A percentile compares a stretch with the other conserved stretches of the same genome.
Conservation (phyloP, 1,284 basidiomycete species). For the Xanthoconium separans region DNA sequence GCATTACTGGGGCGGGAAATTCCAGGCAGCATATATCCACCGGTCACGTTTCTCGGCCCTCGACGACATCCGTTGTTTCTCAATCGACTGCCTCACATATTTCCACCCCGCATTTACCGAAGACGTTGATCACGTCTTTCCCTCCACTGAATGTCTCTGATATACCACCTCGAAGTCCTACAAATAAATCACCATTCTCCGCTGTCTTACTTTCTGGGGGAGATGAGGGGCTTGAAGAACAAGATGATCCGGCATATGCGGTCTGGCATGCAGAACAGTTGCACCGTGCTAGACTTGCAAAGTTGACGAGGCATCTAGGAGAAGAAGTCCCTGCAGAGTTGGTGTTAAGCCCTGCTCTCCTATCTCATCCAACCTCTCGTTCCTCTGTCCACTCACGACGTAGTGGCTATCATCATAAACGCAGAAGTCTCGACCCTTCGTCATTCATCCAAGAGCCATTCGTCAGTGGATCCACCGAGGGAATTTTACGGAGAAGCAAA, state of each 20-base stretch:
- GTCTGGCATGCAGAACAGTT: conserved; percentile 24
- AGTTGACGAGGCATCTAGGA: conserved; percentile 41
- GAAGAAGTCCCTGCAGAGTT: conserved; percentile 41
- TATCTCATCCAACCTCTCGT: neutral
- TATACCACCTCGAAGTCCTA: conserved; percentile 12
- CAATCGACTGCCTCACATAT: conserved; percentile 1
- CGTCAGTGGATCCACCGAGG: neutral
- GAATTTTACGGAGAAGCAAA: conserved; percentile 7
- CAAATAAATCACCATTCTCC: conserved; percentile 16
- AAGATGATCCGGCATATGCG: conserved; percentile 4
- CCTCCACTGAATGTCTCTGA: conserved; percentile 12
- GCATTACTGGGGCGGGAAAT: neutral
- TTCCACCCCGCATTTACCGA: conserved; percentile 2
- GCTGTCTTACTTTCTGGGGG: conserved; percentile 6
- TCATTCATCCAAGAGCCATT: neutral
- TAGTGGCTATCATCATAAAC: conserved; percentile 9
- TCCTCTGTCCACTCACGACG: neutral
- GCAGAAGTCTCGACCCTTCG: conserved; percentile 16
- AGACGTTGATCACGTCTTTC: conserved; percentile 4
- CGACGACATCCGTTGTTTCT: conserved; percentile 1
- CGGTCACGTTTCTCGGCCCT: neutral
- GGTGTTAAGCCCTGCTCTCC: conserved; percentile 19
- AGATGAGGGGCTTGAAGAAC: conserved; percentile 5
- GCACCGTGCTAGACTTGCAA: conserved; percentile 37
- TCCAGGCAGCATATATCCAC: neutral